Base-by-base conservation (phyloP, 805 yeast species). In the Saturnispora hagleri region DNA sequence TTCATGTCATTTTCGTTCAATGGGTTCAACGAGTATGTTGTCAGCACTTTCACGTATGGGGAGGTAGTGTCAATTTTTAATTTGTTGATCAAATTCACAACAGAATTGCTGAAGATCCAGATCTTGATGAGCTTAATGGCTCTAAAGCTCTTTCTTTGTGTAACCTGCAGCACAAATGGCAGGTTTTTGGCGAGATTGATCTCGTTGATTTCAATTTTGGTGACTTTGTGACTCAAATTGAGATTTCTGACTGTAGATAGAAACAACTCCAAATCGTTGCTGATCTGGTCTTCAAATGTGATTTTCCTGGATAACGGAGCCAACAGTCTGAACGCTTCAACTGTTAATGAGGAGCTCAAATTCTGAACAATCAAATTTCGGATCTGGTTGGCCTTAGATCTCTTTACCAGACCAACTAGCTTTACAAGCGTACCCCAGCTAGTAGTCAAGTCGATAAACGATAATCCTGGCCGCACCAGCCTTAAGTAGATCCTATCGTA, bases 21-120 rank as follows among this genome's bases (percentile, higher is more conserved):
- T 27, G 51, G 51, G 26, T 49, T 49, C 13, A 49, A 12, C 4
- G 51, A 49, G 13, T 43, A 43, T 7, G 51, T 49, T 17, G 51
- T 49, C 3, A 43, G 36, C 10, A 49, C 26, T 22, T 22, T 42
- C 3, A 48, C 20, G 5, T 34, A 17, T 13, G 47, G 51, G 18
- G 42, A 38, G 8, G 3, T 18, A 5, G 22, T 10, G 17, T 38
- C 42, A 38, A 38, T 38, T 38, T 20, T 38, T n/a, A 46, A 22
- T n/a, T 42, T 20, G 7, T 15, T 17, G 15, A 28, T 6, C 36
- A 31, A 27, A 18, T 28, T 17, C 12, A 49, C 6, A 40, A 49
- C 44, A 6, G 51, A 31, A 8, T 49, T 46, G 26, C 46, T 41
- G 28, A 34, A 49, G 36, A 49, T 49, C 47, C 51, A 49, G 3